These are phyloP conservation scores for Euphorbia peplus DNA, from an alignment of 345 rosid genomes.

Conservation along the genomic window DNA sequence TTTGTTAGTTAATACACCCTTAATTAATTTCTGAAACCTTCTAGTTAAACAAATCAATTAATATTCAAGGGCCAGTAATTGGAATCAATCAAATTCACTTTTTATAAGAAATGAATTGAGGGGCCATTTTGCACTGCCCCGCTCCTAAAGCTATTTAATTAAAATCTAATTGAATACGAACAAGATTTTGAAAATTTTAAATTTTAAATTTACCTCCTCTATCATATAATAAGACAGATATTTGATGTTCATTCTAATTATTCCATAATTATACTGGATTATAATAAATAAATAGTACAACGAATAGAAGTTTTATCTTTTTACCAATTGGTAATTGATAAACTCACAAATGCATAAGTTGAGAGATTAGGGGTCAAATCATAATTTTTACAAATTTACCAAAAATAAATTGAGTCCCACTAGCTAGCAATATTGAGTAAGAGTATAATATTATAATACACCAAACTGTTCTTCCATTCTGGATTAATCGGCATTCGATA, in stretches of 20 bases:
- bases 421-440: too few species aligned
- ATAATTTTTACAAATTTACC: too few species aligned
- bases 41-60: background rate
- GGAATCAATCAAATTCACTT: background rate
- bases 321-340: too few species aligned
- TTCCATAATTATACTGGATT: background rate
- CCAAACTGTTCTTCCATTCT: too few species aligned
- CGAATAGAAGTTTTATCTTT: too few species aligned
- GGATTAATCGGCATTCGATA: too few species aligned
- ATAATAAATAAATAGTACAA: constrained; percentile 13
- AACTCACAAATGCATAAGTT: too few species aligned
- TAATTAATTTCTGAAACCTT: background rate
- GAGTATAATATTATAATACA: too few species aligned
- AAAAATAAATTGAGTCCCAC: too few species aligned
- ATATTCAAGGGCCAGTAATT: background rate
- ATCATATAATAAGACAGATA: background rate
- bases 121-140: background rate
- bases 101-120: background rate
- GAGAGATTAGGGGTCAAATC: too few species aligned
- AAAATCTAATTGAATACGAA: background rate
- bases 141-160: background rate
- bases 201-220: background rate
- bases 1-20: background rate
- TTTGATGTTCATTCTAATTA: background rate
- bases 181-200: too few species aligned